Evolutionary conservation across 2,329 filamentous ascomycete genomes (phyloP), one percentile per base, ranked within the genome.

Genomic region (Parastagonospora nodorum): DNA sequence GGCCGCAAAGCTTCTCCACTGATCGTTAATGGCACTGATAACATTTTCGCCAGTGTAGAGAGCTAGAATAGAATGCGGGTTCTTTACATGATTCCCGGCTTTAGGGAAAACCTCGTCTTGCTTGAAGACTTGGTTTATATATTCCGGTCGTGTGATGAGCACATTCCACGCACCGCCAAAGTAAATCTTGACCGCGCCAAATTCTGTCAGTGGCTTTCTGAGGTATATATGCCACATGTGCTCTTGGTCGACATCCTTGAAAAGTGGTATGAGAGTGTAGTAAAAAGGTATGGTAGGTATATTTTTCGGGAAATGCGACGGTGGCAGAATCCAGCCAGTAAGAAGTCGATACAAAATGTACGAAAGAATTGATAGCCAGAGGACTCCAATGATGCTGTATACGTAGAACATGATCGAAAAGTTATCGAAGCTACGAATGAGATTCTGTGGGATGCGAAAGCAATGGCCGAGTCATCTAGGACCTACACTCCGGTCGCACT

Each of bases 91-190:
- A 36, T 51, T 58, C 12, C 60, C 60, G 16, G 53, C 51, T 50
- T 64, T 64, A 2, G 57, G 53, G 43, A 57, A 60, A 9, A 55
- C 15, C 10, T 62, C 54, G 12, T 64, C 59, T 15, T 61, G 45
- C 12, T 53, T 53, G 42, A 64, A 57, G 4, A 64, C 64, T 30
- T 78, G 74, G 4, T 69, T 66, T 5, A 80, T 52, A 45, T 74
- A 76, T 0, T 68, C 57, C 0, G 77, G 77, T 2, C 70, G 68
- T 42, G 75, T 75, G 1, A 78, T 71, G n/a, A 80, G 61, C 2
- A 80, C 60, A 39, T 76, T 78, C 78, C 78, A 80, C 16, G 69
- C 72, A 0, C 73, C 75, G 0, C 71, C 77, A 37, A 79, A 78
- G 66, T 76, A 80, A 27, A 79, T 66, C 43, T 77, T 72, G 14